phyloP scores from a whole-genome alignment of 2,329 filamentous ascomycete genomes.

The Leptographium wingfieldii region DNA sequence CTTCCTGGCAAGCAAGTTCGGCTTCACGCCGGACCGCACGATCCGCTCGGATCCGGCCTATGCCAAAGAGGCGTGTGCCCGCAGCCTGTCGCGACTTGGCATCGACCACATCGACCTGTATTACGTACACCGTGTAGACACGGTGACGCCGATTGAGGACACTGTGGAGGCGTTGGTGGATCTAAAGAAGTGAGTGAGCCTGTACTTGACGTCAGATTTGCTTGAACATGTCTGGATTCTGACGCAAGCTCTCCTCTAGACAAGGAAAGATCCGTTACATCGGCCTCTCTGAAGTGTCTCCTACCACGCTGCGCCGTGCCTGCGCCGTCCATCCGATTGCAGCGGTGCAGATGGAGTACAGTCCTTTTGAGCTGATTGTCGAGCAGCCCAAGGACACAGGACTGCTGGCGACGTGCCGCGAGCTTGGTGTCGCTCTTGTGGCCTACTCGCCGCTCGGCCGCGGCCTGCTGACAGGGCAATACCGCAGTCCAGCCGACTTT shows the following conservation, averaged over 20 bases:
- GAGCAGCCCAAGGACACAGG: constrained; percentile 32
- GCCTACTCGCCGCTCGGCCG: constrained; percentile 28
- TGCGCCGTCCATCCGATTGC: constrained; percentile 35
- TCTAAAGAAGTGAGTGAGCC: constrained; percentile 20
- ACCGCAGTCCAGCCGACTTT: constrained; percentile 13
- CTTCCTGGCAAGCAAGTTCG: constrained; percentile 24
- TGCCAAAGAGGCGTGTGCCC: constrained; percentile 15
- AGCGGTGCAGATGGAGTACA: constrained; percentile 42
- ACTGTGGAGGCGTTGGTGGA: constrained; percentile 34
- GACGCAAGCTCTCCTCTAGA: not conserved
- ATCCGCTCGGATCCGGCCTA: constrained; percentile 21
- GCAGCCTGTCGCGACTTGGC: constrained; percentile 32
- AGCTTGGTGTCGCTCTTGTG: constrained; percentile 30
- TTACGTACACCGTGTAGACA: constrained; percentile 37
- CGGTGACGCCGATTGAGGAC: constrained; percentile 29
- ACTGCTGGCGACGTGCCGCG: constrained; percentile 29
- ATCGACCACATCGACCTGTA: constrained; percentile 42
- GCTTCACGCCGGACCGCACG: constrained; percentile 6
- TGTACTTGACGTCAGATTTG: too few species aligned
- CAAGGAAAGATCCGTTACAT: constrained; percentile 44
- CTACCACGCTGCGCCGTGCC: constrained; percentile 37
- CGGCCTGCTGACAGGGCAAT: constrained; percentile 27
- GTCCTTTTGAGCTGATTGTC: constrained; percentile 42
- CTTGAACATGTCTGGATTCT: too few species aligned
- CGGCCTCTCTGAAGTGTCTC: constrained; percentile 39